Conservation (phyloP, 208 protist species). For the Leishmania martiniquensis region DNA sequence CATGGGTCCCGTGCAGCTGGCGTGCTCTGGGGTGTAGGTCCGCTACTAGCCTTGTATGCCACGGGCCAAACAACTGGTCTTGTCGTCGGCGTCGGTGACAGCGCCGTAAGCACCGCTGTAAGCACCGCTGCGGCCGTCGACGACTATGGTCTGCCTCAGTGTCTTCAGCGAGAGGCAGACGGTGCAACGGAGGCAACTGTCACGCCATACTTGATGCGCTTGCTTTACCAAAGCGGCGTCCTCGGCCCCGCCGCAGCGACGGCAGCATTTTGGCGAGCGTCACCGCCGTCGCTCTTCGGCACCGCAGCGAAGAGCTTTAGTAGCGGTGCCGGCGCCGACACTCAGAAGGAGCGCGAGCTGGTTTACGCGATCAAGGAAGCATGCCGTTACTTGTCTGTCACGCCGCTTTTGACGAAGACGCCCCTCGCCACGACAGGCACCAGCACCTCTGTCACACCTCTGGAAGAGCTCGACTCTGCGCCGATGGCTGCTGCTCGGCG, state of each 20-base stretch:
- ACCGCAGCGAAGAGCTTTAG: neutral
- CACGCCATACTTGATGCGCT: slow-evolving; percentile 47
- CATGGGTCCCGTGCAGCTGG: slow-evolving; percentile 45
- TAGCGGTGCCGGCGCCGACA: slow-evolving; percentile 33
- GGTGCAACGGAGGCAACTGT: slow-evolving; percentile 45
- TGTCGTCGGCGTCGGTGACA: slow-evolving; percentile 66
- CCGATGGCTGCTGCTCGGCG: slow-evolving; percentile 17
- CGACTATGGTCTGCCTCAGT: slow-evolving; percentile 46
- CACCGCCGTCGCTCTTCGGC: neutral
- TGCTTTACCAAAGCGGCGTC: slow-evolving; percentile 53
- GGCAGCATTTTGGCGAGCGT: neutral
- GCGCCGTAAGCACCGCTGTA: slow-evolving; percentile 49
- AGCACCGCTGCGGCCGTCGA: slow-evolving; percentile 60
- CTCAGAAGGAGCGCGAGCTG: slow-evolving; percentile 44
- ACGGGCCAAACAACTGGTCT: slow-evolving; percentile 65
- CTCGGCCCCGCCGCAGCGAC: slow-evolving; percentile 9
- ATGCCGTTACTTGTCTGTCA: slow-evolving; percentile 37
- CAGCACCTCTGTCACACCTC: neutral
- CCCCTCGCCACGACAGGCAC: neutral
- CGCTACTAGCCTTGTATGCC: slow-evolving; percentile 65
- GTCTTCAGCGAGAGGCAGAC: slow-evolving; percentile 55
- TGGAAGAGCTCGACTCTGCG: slow-evolving; percentile 17
- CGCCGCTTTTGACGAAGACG: slow-evolving; percentile 9
- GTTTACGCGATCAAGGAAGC: slow-evolving; percentile 56
- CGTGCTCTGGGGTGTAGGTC: slow-evolving; percentile 55